These are phyloP conservation scores for Fallopia convolvulus DNA, from an alignment of 148 eudicot genomes.

Conservation along the genomic window DNA sequence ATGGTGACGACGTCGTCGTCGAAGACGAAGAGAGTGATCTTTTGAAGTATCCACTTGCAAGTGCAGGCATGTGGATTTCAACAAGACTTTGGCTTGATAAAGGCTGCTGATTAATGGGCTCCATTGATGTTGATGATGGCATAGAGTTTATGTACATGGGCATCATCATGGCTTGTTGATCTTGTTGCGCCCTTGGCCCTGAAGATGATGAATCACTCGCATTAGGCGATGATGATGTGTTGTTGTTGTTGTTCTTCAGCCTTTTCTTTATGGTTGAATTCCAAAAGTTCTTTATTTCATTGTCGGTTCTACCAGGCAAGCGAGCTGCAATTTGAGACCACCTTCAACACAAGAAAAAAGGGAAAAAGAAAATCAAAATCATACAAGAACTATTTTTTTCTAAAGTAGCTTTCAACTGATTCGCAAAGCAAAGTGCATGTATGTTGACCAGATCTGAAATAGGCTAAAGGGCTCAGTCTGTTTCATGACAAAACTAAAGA, in stretches of 20 bases:
- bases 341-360: slow-evolving; percentile 20
- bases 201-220: slow-evolving; percentile 57
- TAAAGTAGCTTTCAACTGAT: neutral
- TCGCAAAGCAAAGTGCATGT: neutral
- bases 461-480: neutral
- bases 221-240: slow-evolving; percentile 60
- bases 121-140: slow-evolving; percentile 21
- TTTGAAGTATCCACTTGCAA: slow-evolving; percentile 28
- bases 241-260: slow-evolving; percentile 43
- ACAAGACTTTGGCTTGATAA: neutral
- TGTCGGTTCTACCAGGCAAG: slow-evolving; percentile 82
- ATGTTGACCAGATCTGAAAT: slow-evolving; percentile 5
- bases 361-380: neutral
- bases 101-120: neutral
- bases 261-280: slow-evolving; percentile 88
- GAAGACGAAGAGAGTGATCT: neutral
- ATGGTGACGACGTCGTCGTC: slow-evolving; percentile 21
- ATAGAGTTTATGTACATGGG: slow-evolving; percentile 41
- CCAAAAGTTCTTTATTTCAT: slow-evolving; percentile 89
- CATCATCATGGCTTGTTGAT: slow-evolving; percentile 29
- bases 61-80: slow-evolving; percentile 17
- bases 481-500: neutral
- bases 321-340: slow-evolving; percentile 92
- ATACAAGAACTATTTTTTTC: neutral
- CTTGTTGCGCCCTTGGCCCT: slow-evolving; percentile 33